These are phyloP conservation scores for Puccinia coronata DNA, from an alignment of 1,284 basidiomycete genomes.

Conservation along the genomic window DNA sequence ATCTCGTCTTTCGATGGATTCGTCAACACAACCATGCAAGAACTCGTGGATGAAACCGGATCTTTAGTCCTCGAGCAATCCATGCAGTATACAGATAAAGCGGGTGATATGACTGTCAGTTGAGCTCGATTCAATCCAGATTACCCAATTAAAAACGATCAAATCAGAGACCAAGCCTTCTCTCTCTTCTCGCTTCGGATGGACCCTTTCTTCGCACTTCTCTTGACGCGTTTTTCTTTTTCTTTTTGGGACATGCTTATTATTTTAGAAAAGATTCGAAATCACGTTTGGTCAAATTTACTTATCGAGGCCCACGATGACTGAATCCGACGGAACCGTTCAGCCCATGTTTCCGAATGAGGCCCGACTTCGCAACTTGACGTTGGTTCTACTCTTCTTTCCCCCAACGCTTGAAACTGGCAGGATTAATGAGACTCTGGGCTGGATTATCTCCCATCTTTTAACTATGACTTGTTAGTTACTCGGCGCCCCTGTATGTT, in stretches of 20 bases:
- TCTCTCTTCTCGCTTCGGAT: neutral
- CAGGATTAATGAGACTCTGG: neutral
- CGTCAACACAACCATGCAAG: slow-evolving; percentile 99
- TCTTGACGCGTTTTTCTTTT: neutral
- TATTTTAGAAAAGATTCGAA: slow-evolving; percentile 77
- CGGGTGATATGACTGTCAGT: slow-evolving; percentile 68
- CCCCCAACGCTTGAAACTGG: neutral
- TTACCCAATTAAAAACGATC: neutral
- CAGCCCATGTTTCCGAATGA: slow-evolving; percentile 96
- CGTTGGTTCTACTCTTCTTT: neutral
- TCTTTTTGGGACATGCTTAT: neutral
- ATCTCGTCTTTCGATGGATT: slow-evolving; percentile 99
- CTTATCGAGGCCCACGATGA: slow-evolving; percentile 88
- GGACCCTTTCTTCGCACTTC: neutral
- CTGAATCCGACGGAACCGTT: slow-evolving; percentile 91
- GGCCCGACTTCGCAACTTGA: slow-evolving; percentile 83
- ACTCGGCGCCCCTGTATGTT: slow-evolving; percentile 93
- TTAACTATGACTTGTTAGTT: slow-evolving; percentile 60
- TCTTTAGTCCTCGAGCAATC: slow-evolving; percentile 94
- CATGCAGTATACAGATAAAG: slow-evolving; percentile 87
- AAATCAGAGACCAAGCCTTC: neutral
- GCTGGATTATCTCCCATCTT: neutral
- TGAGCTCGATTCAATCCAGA: neutral
- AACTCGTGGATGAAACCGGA: slow-evolving; percentile 92
- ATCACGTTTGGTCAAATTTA: slow-evolving; percentile 98